phyloP scores from a whole-genome alignment of 2,329 filamentous ascomycete genomes.

The Apiospora saccharicola region DNA sequence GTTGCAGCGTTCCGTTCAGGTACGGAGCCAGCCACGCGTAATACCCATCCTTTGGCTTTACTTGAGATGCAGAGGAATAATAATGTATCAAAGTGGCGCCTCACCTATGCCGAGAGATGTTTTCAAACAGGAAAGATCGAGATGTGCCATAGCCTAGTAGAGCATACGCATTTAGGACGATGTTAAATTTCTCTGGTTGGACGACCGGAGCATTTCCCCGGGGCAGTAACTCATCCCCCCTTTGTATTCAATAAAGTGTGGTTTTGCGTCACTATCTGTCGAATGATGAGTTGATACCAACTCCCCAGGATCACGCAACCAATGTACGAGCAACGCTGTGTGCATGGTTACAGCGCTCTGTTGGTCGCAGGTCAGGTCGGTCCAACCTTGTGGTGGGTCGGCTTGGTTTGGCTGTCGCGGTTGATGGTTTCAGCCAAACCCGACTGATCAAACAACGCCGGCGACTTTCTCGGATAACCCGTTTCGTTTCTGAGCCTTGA shows the following conservation, averaged over 20 bases:
- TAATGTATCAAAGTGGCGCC: not conserved
- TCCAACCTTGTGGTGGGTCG: conserved; percentile 12
- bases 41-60: not conserved
- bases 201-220: conserved; percentile 6
- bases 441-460: not conserved
- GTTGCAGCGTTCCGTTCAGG: conserved; percentile 11
- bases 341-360: conserved; percentile 21
- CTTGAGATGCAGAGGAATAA: not conserved
- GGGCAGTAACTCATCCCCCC: not conserved
- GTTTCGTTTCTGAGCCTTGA: conserved; percentile 13
- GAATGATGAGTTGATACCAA: not conserved
- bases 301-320: conserved; percentile 6
- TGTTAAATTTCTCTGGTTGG: not conserved
- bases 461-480: conserved; percentile 22
- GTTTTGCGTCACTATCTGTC: conserved; percentile 9
- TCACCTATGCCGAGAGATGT: not conserved
- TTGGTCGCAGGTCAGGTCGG: conserved; percentile 23
- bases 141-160: not conserved
- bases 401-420: not conserved
- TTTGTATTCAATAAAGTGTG: not conserved
- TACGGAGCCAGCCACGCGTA: conserved; percentile 11
- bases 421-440: conserved; percentile 17
- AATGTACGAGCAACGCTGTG: conserved; percentile 3
- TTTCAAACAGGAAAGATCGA: not conserved
- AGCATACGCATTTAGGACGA: not conserved